Evolutionary conservation across 108 stramenopile genomes (phyloP).

Genomic region (Poteriospumella lacustris): DNA sequence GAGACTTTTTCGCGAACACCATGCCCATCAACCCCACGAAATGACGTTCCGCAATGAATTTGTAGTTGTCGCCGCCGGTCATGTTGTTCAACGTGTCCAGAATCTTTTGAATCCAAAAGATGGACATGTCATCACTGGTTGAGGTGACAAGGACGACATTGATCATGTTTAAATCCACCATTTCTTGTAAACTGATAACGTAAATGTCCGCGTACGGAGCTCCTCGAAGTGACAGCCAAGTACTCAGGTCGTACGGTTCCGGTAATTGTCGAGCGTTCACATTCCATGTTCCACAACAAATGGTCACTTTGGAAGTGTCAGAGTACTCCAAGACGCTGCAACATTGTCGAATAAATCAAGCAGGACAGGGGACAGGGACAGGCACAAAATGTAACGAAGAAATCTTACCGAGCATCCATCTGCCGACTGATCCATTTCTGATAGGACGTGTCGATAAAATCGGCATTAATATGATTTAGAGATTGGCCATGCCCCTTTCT

Average conservation of each 20-base stretch:
- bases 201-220: background rate
- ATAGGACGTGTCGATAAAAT: background rate
- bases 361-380: background rate
- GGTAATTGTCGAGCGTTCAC: background rate
- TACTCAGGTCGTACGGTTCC: background rate
- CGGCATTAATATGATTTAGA: too few species aligned
- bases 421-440: conserved; percentile 54
- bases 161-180: conserved; percentile 24
- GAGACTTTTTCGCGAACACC: background rate
- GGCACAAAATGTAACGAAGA: background rate
- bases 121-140: background rate
- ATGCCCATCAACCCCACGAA: background rate
- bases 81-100: background rate
- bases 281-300: conserved; percentile 30
- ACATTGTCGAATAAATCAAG: conserved; percentile 14
- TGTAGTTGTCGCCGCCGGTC: background rate
- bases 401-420: conserved; percentile 47
- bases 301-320: background rate
- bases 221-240: background rate
- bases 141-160: conserved; percentile 11
- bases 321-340: conserved; percentile 5
- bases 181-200: conserved; percentile 15
- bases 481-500: too few species aligned
- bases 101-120: conserved; percentile 11
- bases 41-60: background rate